Evolutionary conservation across 2,329 filamentous ascomycete genomes (phyloP).

Genomic region (Tolypocladium capitatum): DNA sequence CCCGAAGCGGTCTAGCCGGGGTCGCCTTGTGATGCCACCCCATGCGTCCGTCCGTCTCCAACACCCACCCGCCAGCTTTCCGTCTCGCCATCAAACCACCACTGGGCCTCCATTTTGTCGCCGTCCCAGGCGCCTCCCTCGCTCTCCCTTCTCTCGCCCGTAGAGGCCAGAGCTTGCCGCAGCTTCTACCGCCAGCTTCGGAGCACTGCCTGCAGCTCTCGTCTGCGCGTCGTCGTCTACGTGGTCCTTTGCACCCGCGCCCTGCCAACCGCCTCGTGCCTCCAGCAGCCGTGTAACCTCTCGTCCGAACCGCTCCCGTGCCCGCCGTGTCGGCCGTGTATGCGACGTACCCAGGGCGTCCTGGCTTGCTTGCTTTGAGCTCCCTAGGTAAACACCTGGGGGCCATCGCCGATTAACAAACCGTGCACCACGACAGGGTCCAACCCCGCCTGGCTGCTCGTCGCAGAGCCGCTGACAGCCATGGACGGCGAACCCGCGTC

Average conservation of each 20-base stretch:
- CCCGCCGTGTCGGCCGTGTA: neutral
- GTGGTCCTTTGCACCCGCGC: too few relatives aligned
- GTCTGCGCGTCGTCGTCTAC: neutral
- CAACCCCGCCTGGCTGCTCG: neutral
- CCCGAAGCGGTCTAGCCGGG: too few relatives aligned
- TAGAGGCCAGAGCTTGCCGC: neutral
- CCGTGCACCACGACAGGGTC: neutral
- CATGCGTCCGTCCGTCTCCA: neutral
- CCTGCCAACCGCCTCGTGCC: neutral
- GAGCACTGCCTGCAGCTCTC: neutral
- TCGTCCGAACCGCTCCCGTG: neutral
- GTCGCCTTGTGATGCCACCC: neutral
- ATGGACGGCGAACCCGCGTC: neutral
- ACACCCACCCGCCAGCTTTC: neutral
- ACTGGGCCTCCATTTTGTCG: neutral
- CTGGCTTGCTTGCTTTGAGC: neutral
- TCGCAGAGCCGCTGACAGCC: neutral
- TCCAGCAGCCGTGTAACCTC: neutral
- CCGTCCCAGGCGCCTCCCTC: too few relatives aligned
- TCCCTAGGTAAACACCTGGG: neutral
- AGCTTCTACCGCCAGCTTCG: neutral
- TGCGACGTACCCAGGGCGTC: neutral
- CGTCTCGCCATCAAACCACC: neutral
- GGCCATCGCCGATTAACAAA: neutral
- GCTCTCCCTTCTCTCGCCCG: neutral